Base-by-base conservation (phyloP, 1,284 basidiomycete species). In the Meira miltonrushii region DNA sequence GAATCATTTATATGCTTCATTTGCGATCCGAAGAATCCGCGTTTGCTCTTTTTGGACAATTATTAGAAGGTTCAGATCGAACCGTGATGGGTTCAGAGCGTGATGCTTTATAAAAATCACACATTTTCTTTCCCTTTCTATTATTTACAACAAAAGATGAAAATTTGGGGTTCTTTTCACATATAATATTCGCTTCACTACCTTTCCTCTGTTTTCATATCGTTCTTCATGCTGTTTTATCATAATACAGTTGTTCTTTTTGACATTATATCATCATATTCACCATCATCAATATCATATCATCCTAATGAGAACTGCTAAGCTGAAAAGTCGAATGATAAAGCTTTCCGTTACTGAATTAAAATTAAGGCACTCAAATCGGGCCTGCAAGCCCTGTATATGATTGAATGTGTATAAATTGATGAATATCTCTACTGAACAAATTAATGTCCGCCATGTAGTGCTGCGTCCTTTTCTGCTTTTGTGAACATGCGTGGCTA, bases 1-100 rank as follows among this genome's bases (percentile, higher is more conserved):
- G 95, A 11, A 87, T 97, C 75, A 83, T 98, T 58, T 97, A 99
- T 78, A 96, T 99, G 94, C 86, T 99, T 57, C 77, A 81, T 73
- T 73, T 81, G 69, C 78, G 79, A 67, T 94, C 89, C 78, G 95
- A 98, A 79, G 85, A 84, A 57, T 86, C 87, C 12, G 92, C 94
- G 8, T 84, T 83, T 15, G 90, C 88, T 1, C 79, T 99, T 56
- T 96, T 92, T 77, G 87, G 90, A 68, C 87, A 86, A 78, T 82
- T 99, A 68, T 81, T 98, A 33, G 86, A 85, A 57, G 94, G 94
- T 37, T 92, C 90, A 46, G 90, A 92, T 78, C 83, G 91, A 19
- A 75, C 72, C 12, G 66, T 47, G 9, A 19, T 43, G 25, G 53
- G 39, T 21, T n/a, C 46, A 48, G 46, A 48, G 46, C 46, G 46